phyloP scores from a whole-genome alignment of 2,329 filamentous ascomycete genomes.

The Aspergillus aculeatus region DNA sequence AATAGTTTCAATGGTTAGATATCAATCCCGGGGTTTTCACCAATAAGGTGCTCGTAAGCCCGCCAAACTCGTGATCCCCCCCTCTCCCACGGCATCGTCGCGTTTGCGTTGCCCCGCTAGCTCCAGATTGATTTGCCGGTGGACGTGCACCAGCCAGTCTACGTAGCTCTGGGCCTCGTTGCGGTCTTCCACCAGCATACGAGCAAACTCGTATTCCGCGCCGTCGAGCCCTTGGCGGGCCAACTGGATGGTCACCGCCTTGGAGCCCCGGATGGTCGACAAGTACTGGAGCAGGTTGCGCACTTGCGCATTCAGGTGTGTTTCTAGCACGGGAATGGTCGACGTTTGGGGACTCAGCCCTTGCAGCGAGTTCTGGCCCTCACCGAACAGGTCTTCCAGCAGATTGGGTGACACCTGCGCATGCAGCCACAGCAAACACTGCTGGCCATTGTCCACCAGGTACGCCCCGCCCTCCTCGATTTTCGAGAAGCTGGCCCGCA shows the following conservation, averaged over 20 bases:
- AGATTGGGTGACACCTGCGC: conserved; percentile 89
- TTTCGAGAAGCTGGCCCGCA: conserved; percentile 80
- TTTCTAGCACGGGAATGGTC: conserved; percentile 78
- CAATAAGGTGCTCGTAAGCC: conserved; percentile 49
- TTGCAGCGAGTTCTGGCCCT: conserved; percentile 68
- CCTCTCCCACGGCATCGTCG: conserved; percentile 43
- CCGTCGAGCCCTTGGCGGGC: conserved; percentile 91
- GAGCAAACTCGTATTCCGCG: conserved; percentile 93
- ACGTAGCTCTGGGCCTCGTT: conserved; percentile 98
- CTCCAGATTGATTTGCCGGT: conserved; percentile 90
- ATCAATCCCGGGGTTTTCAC: conserved; percentile 22
- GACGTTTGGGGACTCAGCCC: conserved; percentile 78
- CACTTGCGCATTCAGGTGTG: conserved; percentile 90
- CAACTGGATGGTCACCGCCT: conserved; percentile 84
- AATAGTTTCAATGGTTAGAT: neutral
- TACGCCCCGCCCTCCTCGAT: conserved; percentile 94
- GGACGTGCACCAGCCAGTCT: conserved; percentile 95
- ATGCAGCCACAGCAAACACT: conserved; percentile 89
- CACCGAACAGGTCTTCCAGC: conserved; percentile 84
- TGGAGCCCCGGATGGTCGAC: conserved; percentile 74
- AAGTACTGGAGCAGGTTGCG: conserved; percentile 91
- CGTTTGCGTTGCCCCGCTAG: conserved; percentile 53
- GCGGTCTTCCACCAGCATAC: conserved; percentile 85
- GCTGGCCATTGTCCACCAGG: conserved; percentile 91
- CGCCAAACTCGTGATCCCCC: conserved; percentile 46